Conservation (phyloP, 441 rosid species). For the Corymbia calophylla region DNA sequence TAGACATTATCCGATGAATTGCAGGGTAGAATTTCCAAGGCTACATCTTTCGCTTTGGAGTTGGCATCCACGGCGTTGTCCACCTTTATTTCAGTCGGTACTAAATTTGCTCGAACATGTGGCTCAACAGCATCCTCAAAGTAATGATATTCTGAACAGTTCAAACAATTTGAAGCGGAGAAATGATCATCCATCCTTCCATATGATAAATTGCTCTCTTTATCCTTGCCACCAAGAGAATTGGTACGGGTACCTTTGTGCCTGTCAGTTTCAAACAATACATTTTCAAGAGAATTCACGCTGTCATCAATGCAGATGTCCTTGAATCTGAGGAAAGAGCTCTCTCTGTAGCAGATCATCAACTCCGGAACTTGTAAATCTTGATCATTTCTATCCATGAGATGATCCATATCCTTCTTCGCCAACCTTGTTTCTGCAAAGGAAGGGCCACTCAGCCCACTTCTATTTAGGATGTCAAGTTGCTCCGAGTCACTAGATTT, state of each 20-base stretch:
- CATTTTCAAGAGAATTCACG: not conserved
- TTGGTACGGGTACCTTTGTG: not conserved
- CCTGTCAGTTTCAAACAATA: not conserved
- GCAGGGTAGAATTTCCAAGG: not conserved
- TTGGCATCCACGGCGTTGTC: not conserved
- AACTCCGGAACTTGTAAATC: not conserved
- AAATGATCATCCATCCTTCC: not conserved
- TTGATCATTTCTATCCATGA: not conserved
- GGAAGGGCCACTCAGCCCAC: not conserved
- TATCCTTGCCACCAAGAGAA: not conserved
- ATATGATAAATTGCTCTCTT: not conserved
- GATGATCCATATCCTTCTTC: not conserved
- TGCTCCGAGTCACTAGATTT: slow-evolving; percentile 13
- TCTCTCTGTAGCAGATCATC: not conserved
- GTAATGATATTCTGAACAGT: not conserved
- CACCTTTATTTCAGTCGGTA: not conserved
- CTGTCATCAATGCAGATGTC: not conserved
- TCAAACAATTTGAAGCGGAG: not conserved
- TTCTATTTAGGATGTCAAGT: not conserved
- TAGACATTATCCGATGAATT: not conserved
- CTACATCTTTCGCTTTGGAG: not conserved
- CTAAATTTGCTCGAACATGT: not conserved
- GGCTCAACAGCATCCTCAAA: not conserved
- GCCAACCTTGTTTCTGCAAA: not conserved
- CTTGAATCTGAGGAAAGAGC: not conserved